Percentiles rank a stretch among this genome's conserved stretches.
Conservation (phyloP, 441 rosid genomes). For the Macaranga tanarius region DNA sequence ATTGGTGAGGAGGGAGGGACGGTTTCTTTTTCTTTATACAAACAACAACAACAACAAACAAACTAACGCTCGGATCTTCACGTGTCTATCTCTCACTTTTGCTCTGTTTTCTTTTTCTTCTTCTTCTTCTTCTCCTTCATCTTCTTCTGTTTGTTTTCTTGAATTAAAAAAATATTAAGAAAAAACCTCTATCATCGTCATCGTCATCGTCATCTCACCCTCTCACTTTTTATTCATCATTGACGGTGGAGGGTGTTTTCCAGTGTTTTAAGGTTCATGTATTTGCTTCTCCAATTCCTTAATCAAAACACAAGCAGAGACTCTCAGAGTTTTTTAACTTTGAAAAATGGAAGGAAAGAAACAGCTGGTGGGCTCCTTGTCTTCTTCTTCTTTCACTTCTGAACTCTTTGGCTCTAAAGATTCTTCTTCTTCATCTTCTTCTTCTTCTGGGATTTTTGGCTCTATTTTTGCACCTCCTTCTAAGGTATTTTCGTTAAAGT, state of each 20-base stretch:
- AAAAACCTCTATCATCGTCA: background rate
- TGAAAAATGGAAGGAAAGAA: conserved; percentile 63
- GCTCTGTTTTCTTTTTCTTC: conserved; percentile 2
- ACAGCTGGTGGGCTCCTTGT: conserved; percentile 34
- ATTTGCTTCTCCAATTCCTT: no score
- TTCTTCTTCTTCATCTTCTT: conserved; percentile 44
- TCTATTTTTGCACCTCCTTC: conserved; percentile 66
- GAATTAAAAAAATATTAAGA: no score
- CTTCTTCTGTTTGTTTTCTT: background rate
- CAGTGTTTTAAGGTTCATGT: no score
- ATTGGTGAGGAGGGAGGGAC: conserved; percentile 23
- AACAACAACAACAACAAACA: background rate
- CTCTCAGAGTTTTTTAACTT: background rate
- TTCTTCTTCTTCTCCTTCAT: background rate
- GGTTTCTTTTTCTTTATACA: conserved; percentile 28
- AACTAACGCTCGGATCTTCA: conserved; percentile 37
- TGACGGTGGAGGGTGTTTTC: conserved; percentile 27
- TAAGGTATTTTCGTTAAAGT: conserved; percentile 34
- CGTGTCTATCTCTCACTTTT: conserved; percentile 38
- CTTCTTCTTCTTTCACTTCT: conserved; percentile 57
- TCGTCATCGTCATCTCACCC: background rate
- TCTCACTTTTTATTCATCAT: background rate
- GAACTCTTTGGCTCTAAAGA: conserved; percentile 76
- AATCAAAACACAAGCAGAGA: background rate
- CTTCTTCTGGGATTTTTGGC: conserved; percentile 59